Percentiles rank a stretch among this genome's conserved stretches.
These are phyloP conservation scores for Entophlyctis helioformis DNA, from an alignment of 192 early-diverging fungal genomes.

Conservation along the genomic window DNA sequence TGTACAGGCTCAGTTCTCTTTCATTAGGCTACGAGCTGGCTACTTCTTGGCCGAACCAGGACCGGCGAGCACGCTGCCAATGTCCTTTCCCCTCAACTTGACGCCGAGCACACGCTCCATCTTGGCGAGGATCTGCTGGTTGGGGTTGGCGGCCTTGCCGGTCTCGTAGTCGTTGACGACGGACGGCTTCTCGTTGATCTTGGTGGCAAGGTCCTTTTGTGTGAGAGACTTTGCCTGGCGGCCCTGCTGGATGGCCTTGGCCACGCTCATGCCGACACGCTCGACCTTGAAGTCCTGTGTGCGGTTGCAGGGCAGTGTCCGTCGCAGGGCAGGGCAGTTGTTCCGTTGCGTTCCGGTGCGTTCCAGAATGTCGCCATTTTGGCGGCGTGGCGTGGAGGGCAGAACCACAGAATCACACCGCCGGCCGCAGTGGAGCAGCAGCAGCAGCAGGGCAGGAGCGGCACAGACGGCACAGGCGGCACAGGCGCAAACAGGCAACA, in stretches of 20 bases:
- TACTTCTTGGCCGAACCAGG: too few species aligned
- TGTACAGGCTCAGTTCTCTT: too few species aligned
- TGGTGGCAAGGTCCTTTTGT: slow-evolving; percentile 81
- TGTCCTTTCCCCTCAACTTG: slow-evolving; percentile 70
- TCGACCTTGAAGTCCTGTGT: slow-evolving; percentile 36
- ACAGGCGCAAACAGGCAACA: too few species aligned
- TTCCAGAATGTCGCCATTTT: too few species aligned
- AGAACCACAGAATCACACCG: too few species aligned
- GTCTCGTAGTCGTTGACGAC: slow-evolving; percentile 87
- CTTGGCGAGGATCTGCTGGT: slow-evolving; percentile 81
- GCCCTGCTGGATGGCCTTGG: slow-evolving; percentile 74
- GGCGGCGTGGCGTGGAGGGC: too few species aligned
- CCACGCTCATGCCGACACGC: slow-evolving; percentile 53
- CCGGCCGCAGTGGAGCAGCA: too few species aligned
- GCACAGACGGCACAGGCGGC: too few species aligned
- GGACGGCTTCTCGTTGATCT: slow-evolving; percentile 87
- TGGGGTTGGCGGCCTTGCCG: slow-evolving; percentile 68
- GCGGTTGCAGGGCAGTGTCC: slow-evolving; percentile 42
- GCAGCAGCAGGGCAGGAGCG: too few species aligned
- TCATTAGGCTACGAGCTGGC: too few species aligned
- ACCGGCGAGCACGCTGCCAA: slow-evolving; percentile 20
- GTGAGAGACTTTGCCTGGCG: slow-evolving; percentile 59
- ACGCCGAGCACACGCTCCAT: slow-evolving; percentile 80
- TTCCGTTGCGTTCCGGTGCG: too few species aligned
- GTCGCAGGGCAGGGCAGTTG: too few species aligned